Conservation (phyloP, 768 basidiomycete genomes). For the Mycena alexandri region DNA sequence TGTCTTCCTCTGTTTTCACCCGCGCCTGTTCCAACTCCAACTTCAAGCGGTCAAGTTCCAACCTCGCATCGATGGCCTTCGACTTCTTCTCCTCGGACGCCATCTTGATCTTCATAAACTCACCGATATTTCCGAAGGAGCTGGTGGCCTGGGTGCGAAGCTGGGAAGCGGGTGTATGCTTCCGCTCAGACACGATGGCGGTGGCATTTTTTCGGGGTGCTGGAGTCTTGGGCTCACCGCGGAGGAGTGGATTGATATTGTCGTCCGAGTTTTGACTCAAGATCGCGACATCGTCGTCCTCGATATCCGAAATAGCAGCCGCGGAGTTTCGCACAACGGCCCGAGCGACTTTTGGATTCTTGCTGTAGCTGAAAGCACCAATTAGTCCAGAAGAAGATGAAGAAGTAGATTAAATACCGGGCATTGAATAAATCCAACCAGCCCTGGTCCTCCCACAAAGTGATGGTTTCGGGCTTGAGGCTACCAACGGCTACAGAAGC, state of each 20-base stretch:
- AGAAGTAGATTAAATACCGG: too few relatives aligned
- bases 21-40: constrained; percentile 1
- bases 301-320: background rate
- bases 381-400: too few relatives aligned
- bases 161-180: background rate
- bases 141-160: constrained; percentile 12
- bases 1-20: background rate
- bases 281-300: background rate
- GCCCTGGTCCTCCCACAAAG: background rate
- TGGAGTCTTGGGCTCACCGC: background rate
- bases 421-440: constrained; percentile 13
- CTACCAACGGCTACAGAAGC: background rate
- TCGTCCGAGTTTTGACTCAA: background rate
- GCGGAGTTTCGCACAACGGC: constrained; percentile 16
- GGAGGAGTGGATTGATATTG: background rate
- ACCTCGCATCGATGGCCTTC: background rate
- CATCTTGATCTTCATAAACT: constrained; percentile 18
- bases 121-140: constrained; percentile 14
- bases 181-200: constrained; percentile 16
- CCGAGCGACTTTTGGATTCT: constrained; percentile 14
- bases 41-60: constrained; percentile 8
- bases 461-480: background rate
- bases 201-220: background rate
- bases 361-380: background rate
- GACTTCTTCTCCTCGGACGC: constrained; percentile 16